Conservation (phyloP, 2,329 filamentous ascomycete species). For the Ceratocystis eucalypticola region DNA sequence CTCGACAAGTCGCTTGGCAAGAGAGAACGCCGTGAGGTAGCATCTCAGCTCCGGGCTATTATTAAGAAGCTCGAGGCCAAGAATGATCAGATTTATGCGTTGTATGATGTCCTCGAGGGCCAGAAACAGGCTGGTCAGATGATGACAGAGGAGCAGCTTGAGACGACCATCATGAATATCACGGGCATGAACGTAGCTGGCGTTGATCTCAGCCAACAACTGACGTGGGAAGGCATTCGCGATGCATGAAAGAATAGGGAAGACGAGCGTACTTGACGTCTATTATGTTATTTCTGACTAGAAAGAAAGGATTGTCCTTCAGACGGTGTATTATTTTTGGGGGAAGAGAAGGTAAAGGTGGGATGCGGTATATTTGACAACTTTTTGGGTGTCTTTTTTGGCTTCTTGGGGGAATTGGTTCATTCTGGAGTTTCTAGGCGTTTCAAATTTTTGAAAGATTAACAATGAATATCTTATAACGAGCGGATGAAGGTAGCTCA, state of each 20-base stretch:
- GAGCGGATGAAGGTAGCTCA: background rate
- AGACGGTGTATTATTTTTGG: conserved; percentile 10
- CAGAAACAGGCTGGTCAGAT: conserved; percentile 53
- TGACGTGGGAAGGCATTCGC: conserved; percentile 32
- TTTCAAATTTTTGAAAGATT: conserved; percentile 10
- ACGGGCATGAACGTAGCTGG: conserved; percentile 31
- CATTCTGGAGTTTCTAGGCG: conserved; percentile 8
- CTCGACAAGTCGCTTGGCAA: conserved; percentile 54
- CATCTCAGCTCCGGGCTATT: conserved; percentile 46
- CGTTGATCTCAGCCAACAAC: conserved; percentile 30
- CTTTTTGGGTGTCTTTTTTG: conserved; percentile 12
- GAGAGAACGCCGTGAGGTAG: conserved; percentile 48
- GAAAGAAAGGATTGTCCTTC: conserved; percentile 1
- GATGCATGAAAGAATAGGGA: conserved; percentile 20
- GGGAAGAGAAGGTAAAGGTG: background rate
- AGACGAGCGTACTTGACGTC: background rate
- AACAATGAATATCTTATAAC: background rate
- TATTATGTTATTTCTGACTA: background rate
- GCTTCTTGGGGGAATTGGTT: conserved; percentile 1
- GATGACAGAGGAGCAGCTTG: conserved; percentile 49
- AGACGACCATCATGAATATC: conserved; percentile 48
- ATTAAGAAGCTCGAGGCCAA: conserved; percentile 56
- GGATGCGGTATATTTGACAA: background rate
- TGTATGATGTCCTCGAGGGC: conserved; percentile 74
- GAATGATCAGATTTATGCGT: conserved; percentile 64